Conservation (phyloP, 257 asterid species). For the Nicotiana knightiana region DNA sequence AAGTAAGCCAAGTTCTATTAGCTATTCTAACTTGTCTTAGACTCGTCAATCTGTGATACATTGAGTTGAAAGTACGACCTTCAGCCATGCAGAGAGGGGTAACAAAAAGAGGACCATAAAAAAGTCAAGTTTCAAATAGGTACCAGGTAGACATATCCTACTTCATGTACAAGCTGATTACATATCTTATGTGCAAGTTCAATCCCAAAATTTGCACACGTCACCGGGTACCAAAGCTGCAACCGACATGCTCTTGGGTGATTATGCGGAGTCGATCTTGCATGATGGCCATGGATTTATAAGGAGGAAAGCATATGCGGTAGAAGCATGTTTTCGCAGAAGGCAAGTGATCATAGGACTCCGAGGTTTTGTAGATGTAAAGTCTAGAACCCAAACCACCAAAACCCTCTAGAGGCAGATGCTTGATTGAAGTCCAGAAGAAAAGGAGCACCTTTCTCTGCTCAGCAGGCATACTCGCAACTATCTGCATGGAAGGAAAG, state of each 20-base stretch:
- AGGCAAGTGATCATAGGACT: constrained; percentile 56
- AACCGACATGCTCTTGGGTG: constrained; percentile 71
- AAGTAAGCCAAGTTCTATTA: background rate
- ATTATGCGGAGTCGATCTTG: constrained; percentile 49
- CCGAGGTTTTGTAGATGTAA: constrained; percentile 41
- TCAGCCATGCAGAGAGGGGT: constrained; percentile 12
- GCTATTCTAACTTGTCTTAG: background rate
- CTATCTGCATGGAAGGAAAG: constrained; percentile 34
- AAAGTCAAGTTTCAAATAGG: constrained; percentile 8
- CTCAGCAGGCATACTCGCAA: constrained; percentile 60
- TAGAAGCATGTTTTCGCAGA: constrained; percentile 90
- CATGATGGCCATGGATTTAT: constrained; percentile 41
- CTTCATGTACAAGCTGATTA: background rate
- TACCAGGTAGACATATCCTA: background rate
- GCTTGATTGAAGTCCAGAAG: constrained; percentile 92
- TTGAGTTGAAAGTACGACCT: constrained; percentile 13
- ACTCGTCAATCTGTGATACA: background rate
- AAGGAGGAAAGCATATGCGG: constrained; percentile 71
- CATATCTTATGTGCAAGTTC: constrained; percentile 38
- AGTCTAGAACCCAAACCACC: constrained; percentile 70
- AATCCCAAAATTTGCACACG: constrained; percentile 4
- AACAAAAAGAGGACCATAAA: constrained; percentile 6
- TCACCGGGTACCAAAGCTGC: constrained; percentile 89
- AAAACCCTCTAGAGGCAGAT: constrained; percentile 78
- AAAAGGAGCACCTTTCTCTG: constrained; percentile 71